Conservation (phyloP, 768 basidiomycete genomes). For the Termitomyces sp. region DNA sequence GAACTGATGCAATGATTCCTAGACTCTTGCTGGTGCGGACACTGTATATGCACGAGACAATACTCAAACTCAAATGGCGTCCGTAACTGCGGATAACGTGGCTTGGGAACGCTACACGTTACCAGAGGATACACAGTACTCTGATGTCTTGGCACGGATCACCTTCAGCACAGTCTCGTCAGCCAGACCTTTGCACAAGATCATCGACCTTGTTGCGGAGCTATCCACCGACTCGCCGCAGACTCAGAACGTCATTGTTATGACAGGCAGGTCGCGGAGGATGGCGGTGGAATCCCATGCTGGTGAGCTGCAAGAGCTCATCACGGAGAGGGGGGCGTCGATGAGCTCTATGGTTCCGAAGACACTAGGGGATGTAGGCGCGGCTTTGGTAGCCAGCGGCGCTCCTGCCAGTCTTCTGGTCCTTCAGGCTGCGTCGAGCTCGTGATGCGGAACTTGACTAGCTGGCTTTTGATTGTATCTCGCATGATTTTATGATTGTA, state of each 20-base stretch:
- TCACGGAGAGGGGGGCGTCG: conserved; percentile 30
- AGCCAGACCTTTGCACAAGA: conserved; percentile 47
- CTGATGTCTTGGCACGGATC: conserved; percentile 45
- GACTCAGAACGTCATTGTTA: conserved; percentile 51
- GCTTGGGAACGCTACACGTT: conserved; percentile 63
- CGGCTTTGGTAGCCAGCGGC: conserved; percentile 55
- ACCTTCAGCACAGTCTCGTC: conserved; percentile 49
- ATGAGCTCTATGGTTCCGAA: conserved; percentile 56
- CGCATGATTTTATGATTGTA: not conserved
- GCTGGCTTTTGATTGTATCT: not conserved
- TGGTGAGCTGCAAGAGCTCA: conserved; percentile 50
- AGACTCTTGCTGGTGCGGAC: conserved; percentile 52
- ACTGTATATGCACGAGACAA: conserved; percentile 65
- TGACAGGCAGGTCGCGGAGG: conserved; percentile 70
- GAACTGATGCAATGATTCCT: not conserved
- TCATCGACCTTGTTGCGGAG: conserved; percentile 38
- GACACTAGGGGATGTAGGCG: conserved; percentile 73
- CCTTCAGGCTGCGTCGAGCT: conserved; percentile 29
- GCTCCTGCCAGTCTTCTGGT: conserved; percentile 47
- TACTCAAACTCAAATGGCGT: conserved; percentile 64
- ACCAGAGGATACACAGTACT: conserved; percentile 18
- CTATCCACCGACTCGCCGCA: conserved; percentile 20
- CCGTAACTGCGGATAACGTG: conserved; percentile 78
- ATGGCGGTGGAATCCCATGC: conserved; percentile 55
- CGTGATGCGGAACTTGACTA: not conserved